Percentiles rank a stretch among this genome's conserved stretches.
Evolutionary conservation across 768 basidiomycete species (phyloP).

Genomic region (Kwoniella pini): DNA sequence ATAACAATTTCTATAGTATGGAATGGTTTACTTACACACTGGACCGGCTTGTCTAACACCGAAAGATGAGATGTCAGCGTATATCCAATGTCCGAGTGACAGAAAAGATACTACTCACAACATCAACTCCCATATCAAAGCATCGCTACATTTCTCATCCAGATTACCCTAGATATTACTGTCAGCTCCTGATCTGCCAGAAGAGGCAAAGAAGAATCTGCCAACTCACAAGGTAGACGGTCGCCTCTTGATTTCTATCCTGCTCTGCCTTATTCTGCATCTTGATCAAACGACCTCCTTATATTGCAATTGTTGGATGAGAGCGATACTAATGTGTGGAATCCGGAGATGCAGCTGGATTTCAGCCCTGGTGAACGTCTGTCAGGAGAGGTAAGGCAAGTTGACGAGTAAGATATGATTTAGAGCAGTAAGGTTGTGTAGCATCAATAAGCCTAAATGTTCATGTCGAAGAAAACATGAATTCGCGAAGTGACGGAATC

Average conservation of each 20-base stretch:
- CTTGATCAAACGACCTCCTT: background rate
- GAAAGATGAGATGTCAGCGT: conserved; percentile 2
- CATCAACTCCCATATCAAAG: conserved; percentile 97
- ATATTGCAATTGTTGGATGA: too few species aligned
- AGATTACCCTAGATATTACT: conserved; percentile 74
- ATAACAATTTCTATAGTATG: too few species aligned
- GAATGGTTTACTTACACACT: conserved; percentile 67
- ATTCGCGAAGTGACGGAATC: too few species aligned
- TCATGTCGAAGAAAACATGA: too few species aligned
- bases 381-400: too few species aligned
- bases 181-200: background rate
- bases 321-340: too few species aligned
- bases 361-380: too few species aligned
- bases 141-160: conserved; percentile 91
- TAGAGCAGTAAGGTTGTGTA: too few species aligned
- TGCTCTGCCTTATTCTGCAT: conserved; percentile 58
- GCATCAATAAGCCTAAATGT: too few species aligned
- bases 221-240: conserved; percentile 74
- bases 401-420: too few species aligned
- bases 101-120: conserved; percentile 55
- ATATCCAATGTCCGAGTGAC: background rate
- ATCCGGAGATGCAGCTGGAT: too few species aligned
- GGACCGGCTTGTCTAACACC: conserved; percentile 78
- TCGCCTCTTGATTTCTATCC: conserved; percentile 88
- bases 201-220: background rate